These are phyloP conservation scores for Tardiomyces depauwii DNA, from an alignment of 1,139 yeast genomes.

Conservation along the genomic window DNA sequence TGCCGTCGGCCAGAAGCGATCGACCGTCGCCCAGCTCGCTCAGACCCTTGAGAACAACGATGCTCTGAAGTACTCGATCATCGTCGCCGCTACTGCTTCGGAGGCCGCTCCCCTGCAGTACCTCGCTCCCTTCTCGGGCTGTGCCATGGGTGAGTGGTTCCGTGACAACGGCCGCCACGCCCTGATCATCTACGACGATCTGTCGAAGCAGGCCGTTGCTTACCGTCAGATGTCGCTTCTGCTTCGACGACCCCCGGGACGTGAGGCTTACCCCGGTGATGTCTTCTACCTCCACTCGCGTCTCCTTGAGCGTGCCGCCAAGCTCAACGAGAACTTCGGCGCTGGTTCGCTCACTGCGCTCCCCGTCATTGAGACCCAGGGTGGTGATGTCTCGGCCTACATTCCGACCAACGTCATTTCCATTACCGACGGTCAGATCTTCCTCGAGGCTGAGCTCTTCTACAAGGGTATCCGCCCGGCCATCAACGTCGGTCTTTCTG, in stretches of 20 bases:
- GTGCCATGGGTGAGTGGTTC: conserved; percentile 99
- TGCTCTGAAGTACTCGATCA: conserved; percentile 94
- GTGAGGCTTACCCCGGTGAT: conserved; percentile 97
- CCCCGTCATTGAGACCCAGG: conserved; percentile 96
- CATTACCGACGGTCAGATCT: conserved; percentile 95
- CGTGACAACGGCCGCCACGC: conserved; percentile 99
- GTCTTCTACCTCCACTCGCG: conserved; percentile 95
- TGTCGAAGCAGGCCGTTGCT: conserved; percentile 99
- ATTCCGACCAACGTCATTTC: conserved; percentile 96
- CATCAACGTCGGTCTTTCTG: conserved; percentile 98
- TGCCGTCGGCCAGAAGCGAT: conserved; percentile 99
- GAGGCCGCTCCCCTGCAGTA: conserved; percentile 99
- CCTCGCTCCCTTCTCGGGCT: conserved; percentile 99
- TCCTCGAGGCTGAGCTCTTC: conserved; percentile 99
- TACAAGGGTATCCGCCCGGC: conserved; percentile 99
- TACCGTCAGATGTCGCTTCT: conserved; percentile 98
- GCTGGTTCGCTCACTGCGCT: conserved; percentile 94
- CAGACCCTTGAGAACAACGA: conserved; percentile 98
- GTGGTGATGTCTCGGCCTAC: conserved; percentile 98
- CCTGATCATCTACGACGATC: conserved; percentile 92
- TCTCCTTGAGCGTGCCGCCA: conserved; percentile 94
- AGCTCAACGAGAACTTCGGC: conserved; percentile 84
- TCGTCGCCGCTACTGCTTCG: conserved; percentile 99
- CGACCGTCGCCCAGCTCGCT: conserved; percentile 98
- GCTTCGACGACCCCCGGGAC: conserved; percentile 96